Conservation (phyloP, 2,329 filamentous ascomycete genomes). For the Phyllosticta citriasiana region DNA sequence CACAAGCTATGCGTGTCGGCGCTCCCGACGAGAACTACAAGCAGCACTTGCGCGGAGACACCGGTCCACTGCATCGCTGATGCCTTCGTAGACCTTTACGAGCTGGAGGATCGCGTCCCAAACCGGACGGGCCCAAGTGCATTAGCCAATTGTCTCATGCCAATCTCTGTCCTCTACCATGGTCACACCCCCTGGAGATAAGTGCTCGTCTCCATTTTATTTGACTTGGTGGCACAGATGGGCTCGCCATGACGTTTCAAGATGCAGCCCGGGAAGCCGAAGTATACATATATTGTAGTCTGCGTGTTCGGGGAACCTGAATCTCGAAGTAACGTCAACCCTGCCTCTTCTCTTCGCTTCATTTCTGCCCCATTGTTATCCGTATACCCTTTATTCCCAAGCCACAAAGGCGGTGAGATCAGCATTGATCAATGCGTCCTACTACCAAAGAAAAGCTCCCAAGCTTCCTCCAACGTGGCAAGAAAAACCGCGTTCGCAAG, state of each 20-base stretch:
- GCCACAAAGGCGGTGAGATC: constrained; percentile 10
- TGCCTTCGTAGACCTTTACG: neutral
- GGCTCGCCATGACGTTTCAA: constrained; percentile 9
- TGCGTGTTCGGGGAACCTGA: neutral
- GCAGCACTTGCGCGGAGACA: neutral
- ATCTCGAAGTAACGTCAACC: constrained; percentile 4
- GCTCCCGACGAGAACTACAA: neutral
- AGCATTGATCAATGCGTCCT: constrained; percentile 12
- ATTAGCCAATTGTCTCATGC: constrained; percentile 10
- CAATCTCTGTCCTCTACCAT: constrained; percentile 8
- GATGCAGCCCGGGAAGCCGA: neutral
- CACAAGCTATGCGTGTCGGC: neutral
- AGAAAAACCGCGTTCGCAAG: constrained; percentile 11
- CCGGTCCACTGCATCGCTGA: neutral
- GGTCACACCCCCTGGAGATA: neutral
- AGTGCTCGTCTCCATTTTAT: constrained; percentile 7
- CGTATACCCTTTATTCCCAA: constrained; percentile 4
- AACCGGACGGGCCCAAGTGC: neutral
- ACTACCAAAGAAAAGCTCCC: constrained; percentile 8
- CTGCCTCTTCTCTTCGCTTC: constrained; percentile 5
- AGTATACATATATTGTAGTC: constrained; percentile 2
- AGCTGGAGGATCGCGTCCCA: neutral
- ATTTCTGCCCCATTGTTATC: constrained; percentile 2
- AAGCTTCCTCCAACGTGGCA: constrained; percentile 5
- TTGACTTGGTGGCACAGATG: constrained; percentile 6